Base-by-base conservation (phyloP, 306 rosid genomes). In the Sicyos edulis region DNA sequence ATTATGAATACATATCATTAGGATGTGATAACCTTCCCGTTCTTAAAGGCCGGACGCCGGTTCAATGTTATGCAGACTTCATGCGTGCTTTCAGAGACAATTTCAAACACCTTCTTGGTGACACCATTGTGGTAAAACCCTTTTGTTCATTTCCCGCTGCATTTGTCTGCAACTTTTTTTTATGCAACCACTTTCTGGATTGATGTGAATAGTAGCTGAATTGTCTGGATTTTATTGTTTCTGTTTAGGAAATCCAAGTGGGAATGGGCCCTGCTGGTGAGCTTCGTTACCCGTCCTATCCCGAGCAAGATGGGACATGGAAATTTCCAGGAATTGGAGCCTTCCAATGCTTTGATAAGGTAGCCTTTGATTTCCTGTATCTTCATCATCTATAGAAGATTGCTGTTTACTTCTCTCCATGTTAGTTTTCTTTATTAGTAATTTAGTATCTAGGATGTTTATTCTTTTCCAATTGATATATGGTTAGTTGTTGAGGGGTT, bases 211-310 rank as follows among this genome's bases (percentile, higher is more conserved):
- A 10, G 2, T 47, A 12, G 51, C 51, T 47, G 51, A 47, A 11
- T 2, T 47, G 13, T 47, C 51, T 47, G 51, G 51, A 47, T 47
- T 47, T 9, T 47, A 37, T 24, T 74, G 11, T 61, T 62, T 29
- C 24, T 67, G 53, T 37, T 57, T 83, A 95, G 99, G 99, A 95
- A 91, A 91, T 95, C 51, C 99, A 95, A 91, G 97, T 87, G 64
- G 99, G 99, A 13, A 95, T 95, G 99, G 99, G 99, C 61, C 99
- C 99, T n/a, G 97, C 97, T 0, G 99, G 99, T 53, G 99, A 95
- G 80, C 84, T 95, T 20, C 96, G 99, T 26, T 95, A 95, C 52
- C 99, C 99, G 49, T 91, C 99, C 5, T 95, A 95, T 80, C 99
- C 99, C 4, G 97, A 95, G 82, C 86, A 84, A 78, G 71, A 91